Percentiles rank a stretch among this genome's conserved stretches.
Evolutionary conservation across 306 rosid genomes (phyloP).

Genomic region (Carpinus viminea): DNA sequence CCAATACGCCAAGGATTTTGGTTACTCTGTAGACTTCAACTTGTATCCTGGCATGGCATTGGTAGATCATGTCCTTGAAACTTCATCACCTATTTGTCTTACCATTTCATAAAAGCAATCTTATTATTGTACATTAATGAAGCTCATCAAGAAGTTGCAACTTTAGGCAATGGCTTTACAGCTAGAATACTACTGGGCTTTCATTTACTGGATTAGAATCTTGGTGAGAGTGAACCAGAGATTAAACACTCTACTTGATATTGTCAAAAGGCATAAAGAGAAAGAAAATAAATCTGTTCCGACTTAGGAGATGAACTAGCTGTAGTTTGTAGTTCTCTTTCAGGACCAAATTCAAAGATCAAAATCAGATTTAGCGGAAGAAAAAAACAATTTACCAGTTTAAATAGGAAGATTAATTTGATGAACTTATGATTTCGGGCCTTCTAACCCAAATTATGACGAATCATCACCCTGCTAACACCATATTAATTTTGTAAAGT

Average conservation of each 20-base stretch:
- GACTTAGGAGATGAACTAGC: not conserved
- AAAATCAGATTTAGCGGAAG: not conserved
- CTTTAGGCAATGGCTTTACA: not conserved
- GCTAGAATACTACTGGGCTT: no score
- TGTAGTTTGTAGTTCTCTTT: not conserved
- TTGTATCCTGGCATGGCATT: not conserved
- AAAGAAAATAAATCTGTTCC: no score
- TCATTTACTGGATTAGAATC: not conserved
- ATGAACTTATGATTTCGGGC: not conserved
- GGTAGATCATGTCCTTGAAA: not conserved
- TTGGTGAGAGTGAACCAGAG: not conserved
- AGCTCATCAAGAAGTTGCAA: not conserved
- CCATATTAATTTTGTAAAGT: no score
- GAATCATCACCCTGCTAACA: not conserved
- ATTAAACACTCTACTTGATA: not conserved
- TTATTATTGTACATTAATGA: not conserved
- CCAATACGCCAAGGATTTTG: not conserved
- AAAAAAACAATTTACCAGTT: not conserved
- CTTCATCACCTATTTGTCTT: slow-evolving; percentile 8
- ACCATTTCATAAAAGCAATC: not conserved
- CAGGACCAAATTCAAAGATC: not conserved
- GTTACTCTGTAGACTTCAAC: not conserved
- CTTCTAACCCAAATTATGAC: not conserved
- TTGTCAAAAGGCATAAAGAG: not conserved
- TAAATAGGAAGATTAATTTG: not conserved